These are phyloP conservation scores for Isabelozyma rhagii DNA, from an alignment of 805 yeast genomes.

Conservation along the genomic window DNA sequence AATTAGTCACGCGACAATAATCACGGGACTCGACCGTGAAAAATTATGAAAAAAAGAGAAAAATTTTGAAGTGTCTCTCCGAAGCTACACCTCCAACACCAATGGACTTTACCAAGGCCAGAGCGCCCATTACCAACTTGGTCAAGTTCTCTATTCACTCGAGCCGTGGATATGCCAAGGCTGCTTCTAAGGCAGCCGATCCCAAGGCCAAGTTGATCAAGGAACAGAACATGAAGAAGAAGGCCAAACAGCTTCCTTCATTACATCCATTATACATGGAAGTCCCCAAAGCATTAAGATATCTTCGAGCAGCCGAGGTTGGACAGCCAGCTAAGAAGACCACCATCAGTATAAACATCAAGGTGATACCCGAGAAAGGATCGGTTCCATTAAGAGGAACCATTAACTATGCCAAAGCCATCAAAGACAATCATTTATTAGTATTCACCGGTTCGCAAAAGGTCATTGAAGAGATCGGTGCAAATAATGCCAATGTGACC, in stretches of 20 bases:
- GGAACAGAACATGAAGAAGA: constrained; percentile 19
- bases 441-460: constrained; percentile 64
- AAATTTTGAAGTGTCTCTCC: not conserved
- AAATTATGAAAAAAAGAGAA: too few species aligned
- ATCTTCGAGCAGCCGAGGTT: constrained; percentile 84
- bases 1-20: too few species aligned
- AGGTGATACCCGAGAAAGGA: constrained; percentile 72
- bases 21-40: too few species aligned
- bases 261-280: constrained; percentile 66
- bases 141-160: not conserved
- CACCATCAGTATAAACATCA: constrained; percentile 58
- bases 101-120: not conserved
- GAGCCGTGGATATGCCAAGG: constrained; percentile 3
- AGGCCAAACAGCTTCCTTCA: constrained; percentile 37
- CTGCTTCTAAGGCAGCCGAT: constrained; percentile 10
- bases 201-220: constrained; percentile 19
- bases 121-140: not conserved
- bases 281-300: constrained; percentile 69
- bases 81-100: not conserved
- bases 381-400: constrained; percentile 71
- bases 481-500: constrained; percentile 48
- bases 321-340: constrained; percentile 76
- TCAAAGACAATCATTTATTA: constrained; percentile 60
- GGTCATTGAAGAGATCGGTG: constrained; percentile 48
- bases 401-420: constrained; percentile 68